Conservation (phyloP, 495 filamentous ascomycete genomes). For the Cercophora scortea region DNA sequence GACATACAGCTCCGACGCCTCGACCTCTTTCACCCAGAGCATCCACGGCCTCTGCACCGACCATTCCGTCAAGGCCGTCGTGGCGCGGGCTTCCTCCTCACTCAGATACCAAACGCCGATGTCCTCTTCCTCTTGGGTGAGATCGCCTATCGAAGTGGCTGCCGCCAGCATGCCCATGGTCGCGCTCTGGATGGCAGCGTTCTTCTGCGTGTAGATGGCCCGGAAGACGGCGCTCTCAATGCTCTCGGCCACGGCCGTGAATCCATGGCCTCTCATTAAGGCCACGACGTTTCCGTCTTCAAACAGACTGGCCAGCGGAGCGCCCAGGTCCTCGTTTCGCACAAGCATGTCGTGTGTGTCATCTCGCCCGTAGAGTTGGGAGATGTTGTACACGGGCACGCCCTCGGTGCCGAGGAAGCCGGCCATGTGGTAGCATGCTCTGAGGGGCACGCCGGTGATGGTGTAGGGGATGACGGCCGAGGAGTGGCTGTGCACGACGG, state of each 20-base stretch:
- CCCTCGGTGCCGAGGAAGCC: constrained; percentile 30
- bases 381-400: constrained; percentile 30
- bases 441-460: constrained; percentile 31
- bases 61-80: constrained; percentile 14
- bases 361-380: constrained; percentile 11
- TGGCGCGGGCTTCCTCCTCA: constrained; percentile 15
- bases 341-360: constrained; percentile 36
- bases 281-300: constrained; percentile 26
- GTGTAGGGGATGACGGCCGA: constrained; percentile 39
- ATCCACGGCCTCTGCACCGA: constrained; percentile 28
- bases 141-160: neutral
- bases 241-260: constrained; percentile 28
- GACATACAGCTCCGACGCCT: constrained; percentile 24
- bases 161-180: constrained; percentile 16
- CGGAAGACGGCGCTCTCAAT: constrained; percentile 34
- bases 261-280: constrained; percentile 44
- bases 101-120: constrained; percentile 17
- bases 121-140: neutral
- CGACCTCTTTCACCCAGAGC: constrained; percentile 36
- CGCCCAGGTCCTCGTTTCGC: constrained; percentile 23
- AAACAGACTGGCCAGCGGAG: constrained; percentile 17
- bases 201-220: constrained; percentile 40
- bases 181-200: constrained; percentile 32
- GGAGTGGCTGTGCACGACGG: constrained; percentile 41
- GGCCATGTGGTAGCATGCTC: constrained; percentile 37